These are phyloP conservation scores for Tetraselmis chui DNA, from an alignment of 139 green algal genomes.

Conservation along the genomic window DNA sequence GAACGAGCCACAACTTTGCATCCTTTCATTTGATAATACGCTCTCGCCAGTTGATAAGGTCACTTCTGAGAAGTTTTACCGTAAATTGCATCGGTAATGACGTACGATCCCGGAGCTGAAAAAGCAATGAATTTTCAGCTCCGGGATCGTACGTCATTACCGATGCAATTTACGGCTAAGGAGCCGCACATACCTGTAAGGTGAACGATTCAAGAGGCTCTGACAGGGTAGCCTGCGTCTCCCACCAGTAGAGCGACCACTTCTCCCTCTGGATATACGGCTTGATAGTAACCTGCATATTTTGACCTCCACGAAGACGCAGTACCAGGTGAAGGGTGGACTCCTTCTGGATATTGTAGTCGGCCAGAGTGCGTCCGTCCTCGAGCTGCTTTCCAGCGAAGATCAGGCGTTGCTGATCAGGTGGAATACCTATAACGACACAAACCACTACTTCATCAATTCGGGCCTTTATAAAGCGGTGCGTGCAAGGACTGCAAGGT, in stretches of 20 bases:
- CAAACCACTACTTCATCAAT: no score
- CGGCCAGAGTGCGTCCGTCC: slow-evolving; percentile 14
- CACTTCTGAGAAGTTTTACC: no score
- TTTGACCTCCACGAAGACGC: neutral
- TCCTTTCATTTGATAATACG: no score
- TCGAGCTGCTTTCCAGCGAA: slow-evolving; percentile 48
- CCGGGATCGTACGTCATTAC: no score
- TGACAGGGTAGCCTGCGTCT: neutral
- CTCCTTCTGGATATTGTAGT: slow-evolving; percentile 20
- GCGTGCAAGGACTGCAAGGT: no score
- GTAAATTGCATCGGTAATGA: no score
- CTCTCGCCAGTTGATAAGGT: no score
- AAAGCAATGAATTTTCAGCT: no score
- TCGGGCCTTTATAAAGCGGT: no score
- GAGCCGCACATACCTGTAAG: neutral
- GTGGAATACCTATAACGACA: slow-evolving; percentile 9
- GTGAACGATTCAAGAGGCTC: neutral
- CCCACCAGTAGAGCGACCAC: neutral
- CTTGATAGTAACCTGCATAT: neutral
- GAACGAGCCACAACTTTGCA: no score
- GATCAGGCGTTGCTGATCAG: slow-evolving; percentile 41
- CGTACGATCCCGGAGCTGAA: no score
- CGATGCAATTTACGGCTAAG: no score
- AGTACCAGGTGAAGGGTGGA: slow-evolving; percentile 16
- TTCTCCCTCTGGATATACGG: neutral